Conservation (phyloP, 768 basidiomycete genomes). For the Auricularia sp. region DNA sequence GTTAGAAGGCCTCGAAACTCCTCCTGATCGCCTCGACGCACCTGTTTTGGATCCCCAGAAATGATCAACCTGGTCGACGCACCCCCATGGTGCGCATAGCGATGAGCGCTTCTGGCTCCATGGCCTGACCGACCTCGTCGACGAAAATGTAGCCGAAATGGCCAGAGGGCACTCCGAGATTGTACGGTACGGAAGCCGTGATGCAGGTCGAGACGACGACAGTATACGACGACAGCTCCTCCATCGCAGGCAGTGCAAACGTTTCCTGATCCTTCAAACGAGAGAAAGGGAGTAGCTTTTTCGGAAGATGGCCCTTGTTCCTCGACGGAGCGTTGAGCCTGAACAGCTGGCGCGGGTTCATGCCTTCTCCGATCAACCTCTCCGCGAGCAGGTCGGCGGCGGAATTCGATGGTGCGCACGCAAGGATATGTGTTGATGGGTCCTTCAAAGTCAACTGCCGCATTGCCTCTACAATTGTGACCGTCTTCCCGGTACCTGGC, state of each 20-base stretch:
- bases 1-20: no score
- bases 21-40: no score
- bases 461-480: constrained; percentile 56
- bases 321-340: constrained; percentile 45
- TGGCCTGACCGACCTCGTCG: constrained; percentile 57
- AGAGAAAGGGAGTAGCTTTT: constrained; percentile 29
- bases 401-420: constrained; percentile 59
- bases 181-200: constrained; percentile 39
- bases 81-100: constrained; percentile 24
- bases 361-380: constrained; percentile 25
- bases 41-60: constrained; percentile 28
- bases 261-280: constrained; percentile 27
- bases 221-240: constrained; percentile 32
- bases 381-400: constrained; percentile 52
- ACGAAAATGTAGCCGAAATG: constrained; percentile 54
- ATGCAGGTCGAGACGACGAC: constrained; percentile 52
- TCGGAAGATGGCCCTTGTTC: constrained; percentile 26
- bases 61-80: constrained; percentile 27
- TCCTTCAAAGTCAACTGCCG: constrained; percentile 38
- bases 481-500: constrained; percentile 59
- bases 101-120: constrained; percentile 50
- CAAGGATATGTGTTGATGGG: constrained; percentile 40
- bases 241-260: constrained; percentile 37
- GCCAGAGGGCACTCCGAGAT: constrained; percentile 39
- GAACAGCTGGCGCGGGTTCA: constrained; percentile 31